Evolutionary conservation across 345 rosid species (phyloP), one percentile per base, ranked within the genome.

Genomic region (Excoecaria agallocha): DNA sequence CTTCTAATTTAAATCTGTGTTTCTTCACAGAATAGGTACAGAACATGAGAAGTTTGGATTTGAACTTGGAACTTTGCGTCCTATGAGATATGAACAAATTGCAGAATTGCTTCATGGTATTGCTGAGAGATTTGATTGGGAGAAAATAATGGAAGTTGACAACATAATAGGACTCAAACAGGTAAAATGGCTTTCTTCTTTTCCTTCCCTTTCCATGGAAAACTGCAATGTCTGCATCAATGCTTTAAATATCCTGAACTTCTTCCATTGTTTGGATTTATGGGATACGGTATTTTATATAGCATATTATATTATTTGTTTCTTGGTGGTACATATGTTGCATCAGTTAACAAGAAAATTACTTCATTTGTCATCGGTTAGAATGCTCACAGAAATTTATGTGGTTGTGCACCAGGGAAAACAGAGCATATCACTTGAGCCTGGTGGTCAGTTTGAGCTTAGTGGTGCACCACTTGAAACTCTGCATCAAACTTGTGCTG

Each of bases 121-220:
- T 51, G 88, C 98, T n/a, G 99, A 95, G 86, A 95, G 99, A 79
- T 95, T 95, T 82, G 99, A 95, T 72, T 95, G 99, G 99, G 99
- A 89, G 35, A 93, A 90, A 87, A 64, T 93, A 80, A 87, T 91
- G 90, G 99, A 95, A 93, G 97, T 77, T 41, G 90, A 90, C 80
- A 64, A 88, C 70, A 90, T 95, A 51, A 93, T 95, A 76, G 99
- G 99, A 64, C 93, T 95, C 30, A 90, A 91, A 80, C 98, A 95
- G 96, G 99, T 95, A 81, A 78, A 64, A 25, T 46, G 60, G 56
- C 46, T 24, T 16, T 57, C 62, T 67, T 11, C 12, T 55, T 70
- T 24, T 51, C 4, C 50, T 70, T 24, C 45, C 4, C 50, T 41
- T 55, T 41, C 15, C 37, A 17, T 41, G 45, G 15, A 30, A 19